Base-by-base conservation (phyloP, 2,329 filamentous ascomycete genomes). In the Apiospora rasikravindrae region DNA sequence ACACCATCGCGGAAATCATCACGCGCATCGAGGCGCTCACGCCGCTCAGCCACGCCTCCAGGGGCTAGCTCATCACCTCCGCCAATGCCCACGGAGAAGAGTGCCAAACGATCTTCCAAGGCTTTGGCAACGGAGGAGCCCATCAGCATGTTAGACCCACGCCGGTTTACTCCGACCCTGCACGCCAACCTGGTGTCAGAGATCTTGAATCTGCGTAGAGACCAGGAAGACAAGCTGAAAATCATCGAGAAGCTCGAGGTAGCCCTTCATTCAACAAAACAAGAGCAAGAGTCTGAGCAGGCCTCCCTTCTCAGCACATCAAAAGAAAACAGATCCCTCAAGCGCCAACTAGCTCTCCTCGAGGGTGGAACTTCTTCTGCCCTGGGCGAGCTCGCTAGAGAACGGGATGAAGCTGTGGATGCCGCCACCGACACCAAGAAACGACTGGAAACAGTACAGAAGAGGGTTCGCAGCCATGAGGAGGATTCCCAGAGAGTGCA, bases 171-270 rank as follows among this genome's bases (percentile, higher is more conserved):
- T 0, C 96, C 96, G 1, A 98, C 95, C 0, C 85, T 99, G 14
- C 96, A 98, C 81, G 96, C 96, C 11, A 98, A 94, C 69, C 86
- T 99, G 8, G 96, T 99, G 0, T 96, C 96, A 0, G 96, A 99
- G 81, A 99, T 99, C 74, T 86, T 99, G 51, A 90, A 91, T 2
- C 84, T 99, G 69, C 91, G 95, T 29, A 89, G 96, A 72, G 96
- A 99, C 75, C 90, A 98, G 74, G 96, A 99, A 79, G 94, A 93
- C 57, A 98, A 98, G 83, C 89, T 92, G 64, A 94, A 91, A 77
- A 88, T 94, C 70, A 98, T 99, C 71, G 95, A 98, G 80, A 91
- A 89, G 70, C 86, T 99, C 22, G 96, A 99, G 82, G 85, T 88
- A 1, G 91, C 88, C 37, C 84, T 99, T 45, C 91, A 97, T 74